A percentile compares a stretch with the other conserved stretches of the same genome.
Evolutionary conservation across 192 early-diverging fungal species (phyloP).

Genomic region (Coemansia sp.): DNA sequence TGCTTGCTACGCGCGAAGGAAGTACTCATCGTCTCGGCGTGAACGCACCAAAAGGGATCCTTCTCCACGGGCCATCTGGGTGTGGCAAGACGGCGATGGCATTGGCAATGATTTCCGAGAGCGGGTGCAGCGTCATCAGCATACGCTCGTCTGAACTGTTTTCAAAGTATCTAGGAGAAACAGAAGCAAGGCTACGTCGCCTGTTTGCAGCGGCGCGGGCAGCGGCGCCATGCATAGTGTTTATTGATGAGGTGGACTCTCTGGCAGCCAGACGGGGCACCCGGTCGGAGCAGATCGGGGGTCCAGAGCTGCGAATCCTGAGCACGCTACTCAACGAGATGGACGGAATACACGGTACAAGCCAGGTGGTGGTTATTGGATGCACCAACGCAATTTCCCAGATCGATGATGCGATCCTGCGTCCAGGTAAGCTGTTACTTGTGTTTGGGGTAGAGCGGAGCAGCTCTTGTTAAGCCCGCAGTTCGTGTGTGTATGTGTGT

Average conservation of each 20-base stretch:
- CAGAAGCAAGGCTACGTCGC: constrained; percentile 75
- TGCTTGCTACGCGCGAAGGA: constrained; percentile 58
- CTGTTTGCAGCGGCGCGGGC: constrained; percentile 81
- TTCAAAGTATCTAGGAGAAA: constrained; percentile 95
- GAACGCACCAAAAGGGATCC: constrained; percentile 73
- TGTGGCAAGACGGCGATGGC: constrained; percentile 91
- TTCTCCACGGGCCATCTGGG: constrained; percentile 90
- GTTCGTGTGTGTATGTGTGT: no score
- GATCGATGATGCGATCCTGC: constrained; percentile 81
- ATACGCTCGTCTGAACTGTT: constrained; percentile 83
- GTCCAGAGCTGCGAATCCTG: constrained; percentile 85
- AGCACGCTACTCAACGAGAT: constrained; percentile 97
- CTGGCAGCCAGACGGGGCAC: constrained; percentile 78
- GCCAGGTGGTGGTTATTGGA: constrained; percentile 84
- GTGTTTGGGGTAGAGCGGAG: background rate
- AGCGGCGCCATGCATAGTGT: constrained; percentile 88
- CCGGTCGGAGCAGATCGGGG: constrained; percentile 60
- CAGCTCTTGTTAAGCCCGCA: background rate
- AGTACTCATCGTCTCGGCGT: constrained; percentile 66
- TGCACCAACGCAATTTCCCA: constrained; percentile 87
- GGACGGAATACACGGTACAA: constrained; percentile 90
- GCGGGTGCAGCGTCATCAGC: constrained; percentile 79
- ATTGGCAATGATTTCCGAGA: constrained; percentile 72
- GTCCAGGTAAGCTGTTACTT: constrained; percentile 58
- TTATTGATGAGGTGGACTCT: constrained; percentile 93